Percentiles rank a stretch among this genome's conserved stretches.
phyloP scores from a whole-genome alignment of 2,329 filamentous ascomycete species.

The Ascochyta lentis region DNA sequence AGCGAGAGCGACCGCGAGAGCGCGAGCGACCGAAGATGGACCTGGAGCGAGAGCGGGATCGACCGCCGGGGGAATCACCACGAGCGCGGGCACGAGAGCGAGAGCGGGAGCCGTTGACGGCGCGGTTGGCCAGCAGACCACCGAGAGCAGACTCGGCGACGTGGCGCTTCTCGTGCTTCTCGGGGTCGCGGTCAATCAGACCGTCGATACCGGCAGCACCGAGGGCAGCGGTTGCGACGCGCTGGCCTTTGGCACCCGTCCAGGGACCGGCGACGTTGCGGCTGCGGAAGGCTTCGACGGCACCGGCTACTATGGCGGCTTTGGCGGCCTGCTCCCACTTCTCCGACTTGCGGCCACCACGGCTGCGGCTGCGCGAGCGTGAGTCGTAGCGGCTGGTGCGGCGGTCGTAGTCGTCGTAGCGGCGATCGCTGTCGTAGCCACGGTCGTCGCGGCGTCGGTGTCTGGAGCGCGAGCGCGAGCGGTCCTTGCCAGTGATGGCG shows the following conservation, averaged over 20 bases:
- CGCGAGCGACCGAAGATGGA: slow-evolving; percentile 51
- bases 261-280: slow-evolving; percentile 88
- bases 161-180: slow-evolving; percentile 79
- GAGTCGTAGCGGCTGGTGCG: slow-evolving; percentile 59
- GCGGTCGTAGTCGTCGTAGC: slow-evolving; percentile 37
- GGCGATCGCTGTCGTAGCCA: slow-evolving; percentile 54
- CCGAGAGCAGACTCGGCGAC: slow-evolving; percentile 87
- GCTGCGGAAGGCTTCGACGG: slow-evolving; percentile 88
- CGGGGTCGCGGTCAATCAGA: slow-evolving; percentile 70
- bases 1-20: slow-evolving; percentile 58
- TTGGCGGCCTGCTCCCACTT: slow-evolving; percentile 79
- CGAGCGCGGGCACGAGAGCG: slow-evolving; percentile 58
- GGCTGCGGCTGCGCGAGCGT: slow-evolving; percentile 56
- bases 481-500: slow-evolving; percentile 60
- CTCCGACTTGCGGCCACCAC: slow-evolving; percentile 61
- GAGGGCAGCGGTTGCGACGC: slow-evolving; percentile 83
- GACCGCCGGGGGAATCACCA: slow-evolving; percentile 51
- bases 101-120: slow-evolving; percentile 80
- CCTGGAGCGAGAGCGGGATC: slow-evolving; percentile 70
- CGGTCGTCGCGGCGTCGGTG: slow-evolving; percentile 53
- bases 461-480: slow-evolving; percentile 65
- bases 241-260: slow-evolving; percentile 90
- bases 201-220: slow-evolving; percentile 88
- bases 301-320: slow-evolving; percentile 87
- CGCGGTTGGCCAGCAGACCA: slow-evolving; percentile 82